Evolutionary conservation across 768 basidiomycete genomes (phyloP).

Genomic region (Pulveroboletus sp.): DNA sequence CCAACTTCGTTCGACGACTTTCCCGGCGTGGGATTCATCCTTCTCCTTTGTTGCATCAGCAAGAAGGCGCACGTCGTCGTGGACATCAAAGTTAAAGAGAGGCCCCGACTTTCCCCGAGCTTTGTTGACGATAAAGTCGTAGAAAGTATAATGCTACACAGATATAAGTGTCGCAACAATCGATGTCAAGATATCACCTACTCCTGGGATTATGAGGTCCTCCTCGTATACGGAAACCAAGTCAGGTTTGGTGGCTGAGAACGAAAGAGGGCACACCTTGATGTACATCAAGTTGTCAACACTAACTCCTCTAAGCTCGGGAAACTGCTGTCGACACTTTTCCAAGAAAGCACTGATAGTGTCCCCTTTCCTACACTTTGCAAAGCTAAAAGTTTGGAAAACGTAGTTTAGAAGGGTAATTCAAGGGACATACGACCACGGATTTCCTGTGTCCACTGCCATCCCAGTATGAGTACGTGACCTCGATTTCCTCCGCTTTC

Average conservation of each 20-base stretch:
- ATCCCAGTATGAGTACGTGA: slow-evolving; percentile 98
- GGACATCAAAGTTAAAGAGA: slow-evolving; percentile 97
- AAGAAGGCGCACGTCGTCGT: slow-evolving; percentile 93
- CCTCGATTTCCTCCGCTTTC: slow-evolving; percentile 76
- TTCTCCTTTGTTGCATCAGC: slow-evolving; percentile 96
- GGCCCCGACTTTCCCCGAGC: slow-evolving; percentile 98
- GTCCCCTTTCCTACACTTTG: slow-evolving; percentile 96
- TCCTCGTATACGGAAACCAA: slow-evolving; percentile 52
- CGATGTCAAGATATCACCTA: slow-evolving; percentile 35
- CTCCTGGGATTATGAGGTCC: slow-evolving; percentile 96
- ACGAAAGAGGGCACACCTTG: slow-evolving; percentile 54
- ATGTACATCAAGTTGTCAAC: slow-evolving; percentile 99
- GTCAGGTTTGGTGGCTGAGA: slow-evolving; percentile 4
- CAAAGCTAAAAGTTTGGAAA: not conserved
- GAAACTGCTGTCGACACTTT: slow-evolving; percentile 90
- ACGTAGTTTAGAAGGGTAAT: not conserved
- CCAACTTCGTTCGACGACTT: slow-evolving; percentile 95
- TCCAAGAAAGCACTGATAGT: slow-evolving; percentile 83
- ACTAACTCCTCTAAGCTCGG: slow-evolving; percentile 84
- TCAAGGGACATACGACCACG: slow-evolving; percentile 62
- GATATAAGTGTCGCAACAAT: not conserved
- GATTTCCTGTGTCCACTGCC: slow-evolving; percentile 95
- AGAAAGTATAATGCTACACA: slow-evolving; percentile 93
- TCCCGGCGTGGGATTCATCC: slow-evolving; percentile 98
- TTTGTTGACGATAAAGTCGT: slow-evolving; percentile 98